phyloP scores from a whole-genome alignment of 2,329 filamentous ascomycete species.

The Thelonectria rubi region DNA sequence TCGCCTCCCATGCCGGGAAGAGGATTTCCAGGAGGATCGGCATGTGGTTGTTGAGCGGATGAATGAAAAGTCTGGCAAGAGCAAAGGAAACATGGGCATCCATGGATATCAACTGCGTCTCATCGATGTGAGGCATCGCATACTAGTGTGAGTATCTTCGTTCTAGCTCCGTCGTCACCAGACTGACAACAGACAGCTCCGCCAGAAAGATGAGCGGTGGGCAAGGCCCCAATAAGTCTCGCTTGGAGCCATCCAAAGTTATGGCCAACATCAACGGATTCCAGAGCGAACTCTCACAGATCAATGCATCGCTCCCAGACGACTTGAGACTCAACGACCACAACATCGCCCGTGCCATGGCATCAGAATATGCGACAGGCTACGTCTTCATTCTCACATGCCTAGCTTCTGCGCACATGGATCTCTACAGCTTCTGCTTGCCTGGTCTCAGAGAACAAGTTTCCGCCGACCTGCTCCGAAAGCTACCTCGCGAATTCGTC shows the following conservation, averaged over 20 bases:
- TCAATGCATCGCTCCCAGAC: constrained; percentile 48
- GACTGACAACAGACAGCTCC: constrained; percentile 29
- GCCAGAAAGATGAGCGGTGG: constrained; percentile 41
- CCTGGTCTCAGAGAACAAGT: constrained; percentile 48
- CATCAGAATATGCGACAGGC: constrained; percentile 44
- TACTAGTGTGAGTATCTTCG: constrained; percentile 45
- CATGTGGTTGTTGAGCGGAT: constrained; percentile 45
- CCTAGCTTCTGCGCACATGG: constrained; percentile 49
- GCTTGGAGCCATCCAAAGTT: constrained; percentile 49
- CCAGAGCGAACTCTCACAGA: constrained; percentile 50
- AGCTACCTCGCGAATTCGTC: constrained; percentile 50
- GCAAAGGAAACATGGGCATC: constrained; percentile 41
- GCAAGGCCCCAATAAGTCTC: constrained; percentile 28
- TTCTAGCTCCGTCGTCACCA: background rate
- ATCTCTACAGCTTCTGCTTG: constrained; percentile 52
- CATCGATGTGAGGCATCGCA: constrained; percentile 49
- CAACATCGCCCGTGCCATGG: constrained; percentile 46
- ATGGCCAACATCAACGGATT: constrained; percentile 49
- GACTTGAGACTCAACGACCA: constrained; percentile 47
- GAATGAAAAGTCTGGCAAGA: constrained; percentile 42
- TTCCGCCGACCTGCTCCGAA: constrained; percentile 45
- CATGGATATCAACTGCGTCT: constrained; percentile 50
- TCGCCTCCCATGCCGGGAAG: constrained; percentile 48
- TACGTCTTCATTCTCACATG: constrained; percentile 52
- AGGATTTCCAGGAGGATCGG: constrained; percentile 45